Conservation (phyloP, 1,284 basidiomycete species). For the Leccinum griseonigrum region DNA sequence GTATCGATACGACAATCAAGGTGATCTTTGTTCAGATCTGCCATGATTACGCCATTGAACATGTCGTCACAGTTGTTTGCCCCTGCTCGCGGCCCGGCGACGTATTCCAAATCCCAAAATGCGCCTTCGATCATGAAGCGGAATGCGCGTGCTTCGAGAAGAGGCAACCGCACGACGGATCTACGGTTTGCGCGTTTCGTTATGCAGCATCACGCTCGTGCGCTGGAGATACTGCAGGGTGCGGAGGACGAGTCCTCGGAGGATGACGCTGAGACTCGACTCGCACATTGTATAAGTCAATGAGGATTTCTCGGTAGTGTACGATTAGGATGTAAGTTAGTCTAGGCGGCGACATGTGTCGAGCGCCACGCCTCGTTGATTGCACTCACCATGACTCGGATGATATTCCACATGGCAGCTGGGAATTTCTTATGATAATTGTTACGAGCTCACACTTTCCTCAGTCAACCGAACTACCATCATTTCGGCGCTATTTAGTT, state of each 20-base stretch:
- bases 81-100: slow-evolving; percentile 46
- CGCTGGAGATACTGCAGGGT: slow-evolving; percentile 22
- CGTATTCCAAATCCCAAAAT: slow-evolving; percentile 52
- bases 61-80: slow-evolving; percentile 60
- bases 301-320: slow-evolving; percentile 12
- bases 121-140: slow-evolving; percentile 53
- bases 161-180: slow-evolving; percentile 18
- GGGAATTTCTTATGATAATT: slow-evolving; percentile 34
- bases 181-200: slow-evolving; percentile 36
- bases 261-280: slow-evolving; percentile 19
- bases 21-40: slow-evolving; percentile 37
- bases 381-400: slow-evolving; percentile 3
- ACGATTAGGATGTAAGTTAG: slow-evolving; percentile 1
- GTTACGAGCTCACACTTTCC: slow-evolving; percentile 19
- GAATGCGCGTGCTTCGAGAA: slow-evolving; percentile 42
- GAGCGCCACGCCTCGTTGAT: slow-evolving; percentile 10
- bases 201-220: slow-evolving; percentile 36
- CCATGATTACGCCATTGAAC: background rate
- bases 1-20: slow-evolving; percentile 89
- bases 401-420: slow-evolving; percentile 10
- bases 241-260: slow-evolving; percentile 12
- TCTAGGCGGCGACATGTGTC: slow-evolving; percentile 6
- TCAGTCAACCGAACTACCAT: slow-evolving; percentile 19
- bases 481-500: slow-evolving; percentile 23
- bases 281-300: slow-evolving; percentile 33